Evolutionary conservation across 257 asterid species (phyloP), one percentile per base, ranked within the genome.

Genomic region (Ligustrum vulgare): DNA sequence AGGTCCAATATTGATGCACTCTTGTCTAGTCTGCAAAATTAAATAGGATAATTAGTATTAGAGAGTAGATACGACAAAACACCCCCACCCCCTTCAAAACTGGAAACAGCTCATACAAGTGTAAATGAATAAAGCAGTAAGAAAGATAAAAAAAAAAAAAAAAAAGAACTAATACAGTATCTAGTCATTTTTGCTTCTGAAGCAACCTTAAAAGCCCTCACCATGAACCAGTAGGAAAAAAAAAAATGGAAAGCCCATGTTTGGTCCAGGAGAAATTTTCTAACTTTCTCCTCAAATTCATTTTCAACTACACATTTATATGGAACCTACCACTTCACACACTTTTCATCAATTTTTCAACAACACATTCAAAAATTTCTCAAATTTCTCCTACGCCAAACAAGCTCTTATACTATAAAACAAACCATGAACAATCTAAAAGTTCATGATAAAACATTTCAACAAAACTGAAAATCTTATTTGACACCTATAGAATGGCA

Each of bases 1-100:
- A 87, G 82, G 72, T 92, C 97, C 84, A 87, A 79, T 62, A 90
- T 69, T 23, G 98, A 90, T 72, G 91, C 87, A 81, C 91, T 84
- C 82, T 86, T 88, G 80, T 92, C 94, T 87, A 90, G 76, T 75
- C 98, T 94, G 88, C 83, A 82, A 71, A 35, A 75, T 28, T 31
- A 10, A 74, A 72, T 70, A 16, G 23, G 39, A 66, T 64, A 51
- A 51, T 70, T 22, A 43, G 73, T 23, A 10, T 45, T 65, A 37
- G 56, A 72, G 47, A 10, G 15, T 2, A 39, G 15, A 10, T 22
- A 16, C 58, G 60, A 37, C 68, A 78, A 62, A n/a, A 81, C 43
- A 36, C 47, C 56, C 54, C 18, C 51, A 45, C 56, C n/a, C n/a
- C n/a, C 1, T 15, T 7, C n/a, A 45, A 15, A 10, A 45, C 13